These are phyloP conservation scores for Pseudoneurospora amorphoporcata DNA, from an alignment of 495 filamentous ascomycete genomes.

Conservation along the genomic window DNA sequence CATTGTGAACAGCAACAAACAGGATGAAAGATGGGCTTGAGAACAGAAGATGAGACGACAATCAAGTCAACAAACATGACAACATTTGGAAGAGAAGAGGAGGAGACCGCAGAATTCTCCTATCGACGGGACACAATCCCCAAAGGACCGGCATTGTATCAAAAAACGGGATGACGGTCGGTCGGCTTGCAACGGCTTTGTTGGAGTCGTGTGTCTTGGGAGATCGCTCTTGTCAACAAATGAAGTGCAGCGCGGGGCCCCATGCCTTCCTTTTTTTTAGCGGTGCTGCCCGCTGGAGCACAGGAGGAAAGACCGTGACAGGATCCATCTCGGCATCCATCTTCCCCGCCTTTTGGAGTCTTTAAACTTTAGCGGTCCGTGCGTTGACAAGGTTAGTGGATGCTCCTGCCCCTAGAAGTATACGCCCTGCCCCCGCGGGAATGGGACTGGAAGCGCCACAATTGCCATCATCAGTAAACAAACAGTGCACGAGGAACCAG, in stretches of 20 bases:
- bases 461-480: neutral
- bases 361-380: neutral
- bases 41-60: neutral
- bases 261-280: neutral
- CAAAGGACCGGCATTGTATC: neutral
- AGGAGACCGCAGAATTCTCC: neutral
- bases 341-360: neutral
- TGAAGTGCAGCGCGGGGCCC: neutral
- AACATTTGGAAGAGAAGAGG: neutral
- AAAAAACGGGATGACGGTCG: constrained; percentile 4
- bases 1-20: constrained; percentile 7
- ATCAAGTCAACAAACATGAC: neutral
- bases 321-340: neutral
- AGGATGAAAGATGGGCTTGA: neutral
- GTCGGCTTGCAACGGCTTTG: constrained; percentile 26
- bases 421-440: neutral
- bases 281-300: neutral
- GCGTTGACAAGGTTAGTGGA: neutral
- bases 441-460: neutral
- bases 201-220: neutral
- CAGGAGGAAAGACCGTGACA: neutral
- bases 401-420: neutral
- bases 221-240: neutral
- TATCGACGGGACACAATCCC: neutral
- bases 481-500: neutral